These are phyloP conservation scores for Cytidiella melzeri DNA, from an alignment of 768 basidiomycete genomes.

Conservation along the genomic window DNA sequence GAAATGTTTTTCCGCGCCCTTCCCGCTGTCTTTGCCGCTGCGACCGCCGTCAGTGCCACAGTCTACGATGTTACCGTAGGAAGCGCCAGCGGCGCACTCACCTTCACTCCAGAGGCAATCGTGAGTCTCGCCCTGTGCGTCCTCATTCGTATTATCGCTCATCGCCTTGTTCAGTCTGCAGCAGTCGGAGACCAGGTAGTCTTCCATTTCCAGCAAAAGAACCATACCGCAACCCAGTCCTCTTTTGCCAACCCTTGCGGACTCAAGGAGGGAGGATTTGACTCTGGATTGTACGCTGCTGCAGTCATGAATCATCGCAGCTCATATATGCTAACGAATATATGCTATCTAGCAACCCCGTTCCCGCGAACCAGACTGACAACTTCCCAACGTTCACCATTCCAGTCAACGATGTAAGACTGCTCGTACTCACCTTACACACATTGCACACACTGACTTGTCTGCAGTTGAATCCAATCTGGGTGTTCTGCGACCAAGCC, in stretches of 20 bases:
- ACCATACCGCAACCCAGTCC: slow-evolving; percentile 33
- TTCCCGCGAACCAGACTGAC: slow-evolving; percentile 44
- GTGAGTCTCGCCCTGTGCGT: slow-evolving; percentile 26
- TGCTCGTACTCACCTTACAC: background rate
- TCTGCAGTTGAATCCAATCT: slow-evolving; percentile 45
- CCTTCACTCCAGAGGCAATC: slow-evolving; percentile 47
- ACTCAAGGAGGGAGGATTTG: slow-evolving; percentile 42
- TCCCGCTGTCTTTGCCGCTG: slow-evolving; percentile 32
- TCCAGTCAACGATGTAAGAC: slow-evolving; percentile 30
- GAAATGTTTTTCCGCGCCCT: slow-evolving; percentile 36
- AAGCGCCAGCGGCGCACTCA: slow-evolving; percentile 33
- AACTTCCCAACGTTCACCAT: slow-evolving; percentile 45
- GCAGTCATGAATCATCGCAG: background rate
- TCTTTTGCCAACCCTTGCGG: slow-evolving; percentile 44
- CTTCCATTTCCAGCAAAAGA: slow-evolving; percentile 54
- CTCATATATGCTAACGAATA: slow-evolving; percentile 2
- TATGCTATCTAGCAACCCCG: slow-evolving; percentile 36
- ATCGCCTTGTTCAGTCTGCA: slow-evolving; percentile 40
- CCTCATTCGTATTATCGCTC: background rate
- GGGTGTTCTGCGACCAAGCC: slow-evolving; percentile 55
- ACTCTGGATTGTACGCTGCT: slow-evolving; percentile 49
- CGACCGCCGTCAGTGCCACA: slow-evolving; percentile 43
- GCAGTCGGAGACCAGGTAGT: slow-evolving; percentile 51
- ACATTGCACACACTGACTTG: slow-evolving; percentile 2
- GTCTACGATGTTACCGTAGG: slow-evolving; percentile 53